Base-by-base conservation (phyloP, 2,329 filamentous ascomycete genomes). In the Xylariales sp. region DNA sequence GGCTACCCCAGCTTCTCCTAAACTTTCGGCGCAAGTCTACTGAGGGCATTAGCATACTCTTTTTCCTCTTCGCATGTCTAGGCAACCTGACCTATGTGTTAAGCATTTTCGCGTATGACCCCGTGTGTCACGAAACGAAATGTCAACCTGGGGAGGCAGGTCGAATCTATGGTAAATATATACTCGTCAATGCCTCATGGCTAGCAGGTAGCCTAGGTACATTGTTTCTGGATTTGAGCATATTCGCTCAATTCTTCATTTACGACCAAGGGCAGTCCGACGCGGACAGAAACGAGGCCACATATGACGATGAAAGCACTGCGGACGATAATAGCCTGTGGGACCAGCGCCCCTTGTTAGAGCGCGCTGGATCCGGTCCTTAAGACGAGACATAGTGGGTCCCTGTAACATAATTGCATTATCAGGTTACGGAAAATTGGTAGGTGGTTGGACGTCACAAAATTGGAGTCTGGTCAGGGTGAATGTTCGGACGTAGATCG, bases 61-160 rank as follows among this genome's bases (percentile, higher is more conserved):
- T 98, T 81, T 98, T 98, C 83, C 84, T 98, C 28, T 98, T 99
- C 78, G 96, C 96, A 4, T 98, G 95, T 77, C 88, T 98, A 5
- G 96, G 96, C 1, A 99, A 99, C 78, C 80, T 97, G 71, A 97
- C 94, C 0, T 98, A 97, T 76, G 94, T 97, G 18, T 83, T 97
- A 45, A 94, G 91, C 45, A 98, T 99, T 73, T 86, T 98, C 71
- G 94, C 94, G 0, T 98, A 94, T 76, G 93, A 94, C 67, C 93
- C 94, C 0, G 83, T 86, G 36, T 97, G 93, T 71, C 78, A 77
- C 36, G 77, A 77, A 32, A 73, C 81, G 72, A 66, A 78, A 14
- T 97, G 94, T 81, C 79, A 78, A 32, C 81, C 84, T 0, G 92
- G 90, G 0, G 93, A 97, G 80, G 87, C 87, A 0, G 77, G 78